Base-by-base conservation (phyloP, 2,329 filamentous ascomycete genomes). In the Furcasterigmium sp. region DNA sequence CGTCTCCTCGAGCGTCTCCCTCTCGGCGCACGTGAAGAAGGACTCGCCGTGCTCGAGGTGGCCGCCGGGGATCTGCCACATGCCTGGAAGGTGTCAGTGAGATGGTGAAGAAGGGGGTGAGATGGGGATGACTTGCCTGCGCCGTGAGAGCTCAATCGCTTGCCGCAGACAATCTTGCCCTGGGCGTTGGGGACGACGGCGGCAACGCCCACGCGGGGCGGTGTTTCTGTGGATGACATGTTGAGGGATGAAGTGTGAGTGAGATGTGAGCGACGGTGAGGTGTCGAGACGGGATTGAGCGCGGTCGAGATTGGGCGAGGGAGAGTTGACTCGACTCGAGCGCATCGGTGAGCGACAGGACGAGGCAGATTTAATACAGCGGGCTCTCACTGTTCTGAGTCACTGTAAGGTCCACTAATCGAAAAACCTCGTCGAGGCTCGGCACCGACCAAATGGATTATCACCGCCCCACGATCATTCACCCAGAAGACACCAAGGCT, bases 1-100 rank as follows among this genome's bases (percentile, higher is more conserved):
- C 0, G 86, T 88, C 56, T 91, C 87, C 57, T 91, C 87, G 0
- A 78, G 56, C 0, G 77, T 69, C 61, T 91, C 87, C 4, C 87
- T 75, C 37, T 65, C 72, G 0, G 85, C 84, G 46, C 85, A 89
- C 0, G 62, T 59, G 17, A 79, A 68, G 25, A 80, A 72, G 2
- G 69, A 69, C 57, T 91, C 87, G 48, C 76, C 75, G 44, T 77
- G 75, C 47, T 91, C 87, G 14, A 91, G 73, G 53, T 91, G 85
- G 0, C 87, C 87, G 18, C 87, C 87, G 0, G 87, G 85, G 13
- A 88, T 75, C 39, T 81, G 82, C 63, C 75, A 80, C 0, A 76
- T 81, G 1, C 77, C 81, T 76, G 25, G 10, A 46, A 48, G n/a
- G 7, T 9, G n/a, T 34, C 17, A 34, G 15, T 5, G 5, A 3